Conservation (phyloP, 768 basidiomycete genomes). For the Sporobolomyces pararoseus region DNA sequence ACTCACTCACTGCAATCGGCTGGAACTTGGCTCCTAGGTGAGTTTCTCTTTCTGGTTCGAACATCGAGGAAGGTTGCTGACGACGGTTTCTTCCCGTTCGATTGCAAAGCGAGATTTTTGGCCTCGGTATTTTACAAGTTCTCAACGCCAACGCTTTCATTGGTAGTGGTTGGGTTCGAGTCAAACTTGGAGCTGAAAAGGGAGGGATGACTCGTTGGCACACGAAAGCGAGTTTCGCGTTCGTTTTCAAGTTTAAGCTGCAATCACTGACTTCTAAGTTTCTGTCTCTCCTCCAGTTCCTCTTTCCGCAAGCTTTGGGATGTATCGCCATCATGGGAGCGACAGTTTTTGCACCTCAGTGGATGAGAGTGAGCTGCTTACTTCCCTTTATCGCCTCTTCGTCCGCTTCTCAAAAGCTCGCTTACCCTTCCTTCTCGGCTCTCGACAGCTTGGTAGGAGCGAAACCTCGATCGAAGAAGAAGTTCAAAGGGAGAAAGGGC, state of each 20-base stretch:
- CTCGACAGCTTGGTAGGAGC: not conserved
- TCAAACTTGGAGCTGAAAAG: not conserved
- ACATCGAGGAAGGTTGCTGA: too few species aligned
- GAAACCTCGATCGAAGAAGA: not conserved
- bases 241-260: too few species aligned
- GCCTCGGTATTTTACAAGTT: slow-evolving; percentile 6
- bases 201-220: slow-evolving; percentile 14
- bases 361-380: not conserved
- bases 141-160: slow-evolving; percentile 16
- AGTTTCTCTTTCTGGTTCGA: too few species aligned
- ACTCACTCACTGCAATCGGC: not conserved
- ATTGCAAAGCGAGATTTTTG: not conserved
- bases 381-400: not conserved
- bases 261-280: too few species aligned
- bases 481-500: not conserved
- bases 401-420: not conserved
- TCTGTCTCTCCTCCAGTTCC: slow-evolving; percentile 10
- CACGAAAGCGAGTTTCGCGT: not conserved
- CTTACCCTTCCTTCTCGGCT: not conserved
- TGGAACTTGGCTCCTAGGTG: not conserved
- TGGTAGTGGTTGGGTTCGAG: not conserved
- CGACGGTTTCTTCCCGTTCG: too few species aligned
- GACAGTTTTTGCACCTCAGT: not conserved
- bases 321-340: slow-evolving; percentile 19
- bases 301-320: slow-evolving; percentile 21